Conservation (phyloP, 352 stramenopile species). For the Elongisporangium anandrum region DNA sequence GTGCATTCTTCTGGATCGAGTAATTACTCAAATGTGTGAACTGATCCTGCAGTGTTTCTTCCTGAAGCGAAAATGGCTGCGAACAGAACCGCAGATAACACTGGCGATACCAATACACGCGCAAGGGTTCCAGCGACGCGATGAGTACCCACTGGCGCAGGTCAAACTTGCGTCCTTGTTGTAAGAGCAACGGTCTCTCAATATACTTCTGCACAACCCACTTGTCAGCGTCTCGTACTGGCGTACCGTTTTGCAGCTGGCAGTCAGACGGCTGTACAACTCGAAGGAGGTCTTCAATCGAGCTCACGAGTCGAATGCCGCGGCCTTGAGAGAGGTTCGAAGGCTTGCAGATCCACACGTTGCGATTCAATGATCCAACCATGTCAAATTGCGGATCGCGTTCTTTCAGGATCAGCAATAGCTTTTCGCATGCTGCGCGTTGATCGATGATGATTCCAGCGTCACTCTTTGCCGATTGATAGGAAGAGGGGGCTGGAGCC, state of each 20-base stretch:
- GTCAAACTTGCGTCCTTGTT: conserved; percentile 73
- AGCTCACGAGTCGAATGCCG: conserved; percentile 52
- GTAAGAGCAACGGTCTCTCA: conserved; percentile 62
- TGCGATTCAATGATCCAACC: conserved; percentile 16
- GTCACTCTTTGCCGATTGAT: not conserved
- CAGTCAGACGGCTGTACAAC: not conserved
- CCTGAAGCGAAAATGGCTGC: conserved; percentile 36
- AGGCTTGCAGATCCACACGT: conserved; percentile 81
- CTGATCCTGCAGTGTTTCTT: conserved; percentile 29
- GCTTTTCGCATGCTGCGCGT: not conserved
- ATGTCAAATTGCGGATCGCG: conserved; percentile 44
- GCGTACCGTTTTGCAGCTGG: not conserved
- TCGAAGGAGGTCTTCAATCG: conserved; percentile 26
- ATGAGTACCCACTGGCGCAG: conserved; percentile 85
- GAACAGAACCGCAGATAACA: conserved; percentile 82
- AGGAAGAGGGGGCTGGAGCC: not conserved
- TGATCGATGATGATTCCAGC: not conserved
- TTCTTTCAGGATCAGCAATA: not conserved
- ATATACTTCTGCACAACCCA: conserved; percentile 89
- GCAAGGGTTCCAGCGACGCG: conserved; percentile 47
- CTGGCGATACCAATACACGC: conserved; percentile 55
- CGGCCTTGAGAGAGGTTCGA: conserved; percentile 70
- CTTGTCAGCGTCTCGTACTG: not conserved
- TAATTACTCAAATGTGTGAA: conserved; percentile 84
- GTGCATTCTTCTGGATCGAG: conserved; percentile 71